Base-by-base conservation (phyloP, 2,329 filamentous ascomycete species). In the Arachnopeziza araneosa region DNA sequence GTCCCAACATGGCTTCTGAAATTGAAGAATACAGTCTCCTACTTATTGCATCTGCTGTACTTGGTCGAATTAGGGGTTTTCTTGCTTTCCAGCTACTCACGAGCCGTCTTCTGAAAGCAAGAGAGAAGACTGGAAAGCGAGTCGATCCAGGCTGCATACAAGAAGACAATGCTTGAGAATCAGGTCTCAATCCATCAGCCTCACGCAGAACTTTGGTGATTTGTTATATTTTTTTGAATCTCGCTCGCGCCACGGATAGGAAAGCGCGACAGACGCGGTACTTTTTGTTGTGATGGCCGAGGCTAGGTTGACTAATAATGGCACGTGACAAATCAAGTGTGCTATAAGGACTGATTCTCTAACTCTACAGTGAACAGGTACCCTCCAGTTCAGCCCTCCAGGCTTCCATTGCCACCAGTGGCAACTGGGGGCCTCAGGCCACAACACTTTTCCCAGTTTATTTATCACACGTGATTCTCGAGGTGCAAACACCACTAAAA, bases 1-100 rank as follows among this genome's bases (percentile, higher is more conserved):
- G 63, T 24, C 57, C 56, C 59, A 76, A 64, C 75, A 76, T 76
- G 51, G 66, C 66, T 60, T 67, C 68, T 59, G 66, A 67, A 56
- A 71, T 71, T 23, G 70, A 69, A 50, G 70, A 69, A 58, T 72
- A 69, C 24, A 24, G 48, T 62, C 50, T 56, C 44, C 26, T 54
- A 50, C n/a, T 53, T 55, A 57, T 59, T 62, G 63, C 64, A 71
- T 70, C 57, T 58, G 63, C 26, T 36, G 58, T 61, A 53, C 55
- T 55, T 17, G 56, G 62, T 55, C 14, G 58, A 52, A 44, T 58
- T 60, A 57, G 61, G 57, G 58, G 52, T 54, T 49, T 56, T 52
- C 59, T 60, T 32, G 59, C 63, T 66, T 66, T 71, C 67, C 69
- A 66, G 64, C 63, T 63, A 65, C 64, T 66, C 64, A 64, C 64